Evolutionary conservation across 163 green algal species (phyloP).

Genomic region (Volvox carteri): DNA sequence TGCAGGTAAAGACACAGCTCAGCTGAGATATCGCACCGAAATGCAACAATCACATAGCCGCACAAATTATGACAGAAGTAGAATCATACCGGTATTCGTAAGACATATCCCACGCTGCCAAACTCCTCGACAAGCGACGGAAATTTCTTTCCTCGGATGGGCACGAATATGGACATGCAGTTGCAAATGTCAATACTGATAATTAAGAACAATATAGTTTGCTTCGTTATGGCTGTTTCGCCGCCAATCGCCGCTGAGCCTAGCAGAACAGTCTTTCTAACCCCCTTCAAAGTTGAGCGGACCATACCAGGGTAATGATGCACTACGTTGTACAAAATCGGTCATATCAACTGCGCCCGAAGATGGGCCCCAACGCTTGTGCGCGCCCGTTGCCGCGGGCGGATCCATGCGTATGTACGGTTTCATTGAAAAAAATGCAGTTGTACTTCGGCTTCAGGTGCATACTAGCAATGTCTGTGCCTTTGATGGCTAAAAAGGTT

Average conservation of each 20-base stretch:
- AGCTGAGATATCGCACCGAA: neutral
- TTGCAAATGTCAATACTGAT: neutral
- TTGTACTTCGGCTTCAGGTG: no score
- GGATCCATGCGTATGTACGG: neutral
- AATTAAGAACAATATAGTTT: neutral
- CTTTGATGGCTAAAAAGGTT: no score
- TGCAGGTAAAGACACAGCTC: neutral
- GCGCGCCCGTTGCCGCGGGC: no score
- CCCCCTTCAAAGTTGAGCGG: neutral
- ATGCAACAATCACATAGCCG: neutral
- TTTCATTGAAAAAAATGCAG: no score
- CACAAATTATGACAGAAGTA: neutral
- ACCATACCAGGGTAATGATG: no score
- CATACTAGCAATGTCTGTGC: no score
- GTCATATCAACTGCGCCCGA: no score
- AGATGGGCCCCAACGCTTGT: no score
- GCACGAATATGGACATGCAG: neutral
- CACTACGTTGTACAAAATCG: no score
- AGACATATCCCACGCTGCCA: neutral
- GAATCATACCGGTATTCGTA: slow-evolving; percentile 16
- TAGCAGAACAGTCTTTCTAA: neutral
- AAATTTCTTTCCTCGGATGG: neutral
- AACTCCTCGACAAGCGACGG: neutral
- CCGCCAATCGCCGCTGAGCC: neutral
- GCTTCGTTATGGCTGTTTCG: neutral